Evolutionary conservation across 768 basidiomycete species (phyloP).

Genomic region (Lentinula lateritia): DNA sequence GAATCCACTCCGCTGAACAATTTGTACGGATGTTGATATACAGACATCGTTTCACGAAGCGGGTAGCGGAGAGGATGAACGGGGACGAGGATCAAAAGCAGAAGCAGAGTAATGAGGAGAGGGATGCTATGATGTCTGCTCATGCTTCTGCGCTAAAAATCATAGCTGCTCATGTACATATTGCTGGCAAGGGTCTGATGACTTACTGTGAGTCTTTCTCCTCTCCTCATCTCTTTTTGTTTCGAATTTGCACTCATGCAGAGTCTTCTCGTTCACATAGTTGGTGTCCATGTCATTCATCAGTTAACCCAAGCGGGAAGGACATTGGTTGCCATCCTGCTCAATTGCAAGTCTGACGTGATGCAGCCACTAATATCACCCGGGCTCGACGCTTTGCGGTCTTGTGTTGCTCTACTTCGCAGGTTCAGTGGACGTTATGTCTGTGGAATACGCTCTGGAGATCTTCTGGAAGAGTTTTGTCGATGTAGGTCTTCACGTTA

Average conservation of each 20-base stretch:
- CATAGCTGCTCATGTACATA: constrained; percentile 74
- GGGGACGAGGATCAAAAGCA: constrained; percentile 36
- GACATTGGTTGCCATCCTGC: constrained; percentile 79
- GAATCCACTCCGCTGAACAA: constrained; percentile 84
- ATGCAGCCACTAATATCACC: constrained; percentile 74
- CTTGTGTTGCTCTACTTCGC: constrained; percentile 81
- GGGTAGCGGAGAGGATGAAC: constrained; percentile 63
- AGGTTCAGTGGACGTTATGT: constrained; percentile 90
- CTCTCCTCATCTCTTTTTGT: background rate
- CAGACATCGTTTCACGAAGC: constrained; percentile 78
- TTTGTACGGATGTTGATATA: constrained; percentile 85
- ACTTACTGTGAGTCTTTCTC: constrained; percentile 72
- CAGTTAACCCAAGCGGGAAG: constrained; percentile 92
- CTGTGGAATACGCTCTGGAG: constrained; percentile 85
- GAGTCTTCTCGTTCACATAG: constrained; percentile 31
- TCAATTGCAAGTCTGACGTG: constrained; percentile 81
- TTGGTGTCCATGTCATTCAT: constrained; percentile 93
- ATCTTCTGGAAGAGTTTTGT: constrained; percentile 94
- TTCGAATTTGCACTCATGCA: background rate
- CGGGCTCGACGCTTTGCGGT: constrained; percentile 79
- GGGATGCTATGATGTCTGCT: constrained; percentile 71
- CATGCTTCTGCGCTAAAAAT: constrained; percentile 78
- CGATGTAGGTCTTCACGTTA: constrained; percentile 47
- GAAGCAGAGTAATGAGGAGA: constrained; percentile 57
- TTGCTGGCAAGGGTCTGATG: constrained; percentile 87